Evolutionary conservation across 208 protist species (phyloP).

Genomic region (Lotmaria passim): DNA sequence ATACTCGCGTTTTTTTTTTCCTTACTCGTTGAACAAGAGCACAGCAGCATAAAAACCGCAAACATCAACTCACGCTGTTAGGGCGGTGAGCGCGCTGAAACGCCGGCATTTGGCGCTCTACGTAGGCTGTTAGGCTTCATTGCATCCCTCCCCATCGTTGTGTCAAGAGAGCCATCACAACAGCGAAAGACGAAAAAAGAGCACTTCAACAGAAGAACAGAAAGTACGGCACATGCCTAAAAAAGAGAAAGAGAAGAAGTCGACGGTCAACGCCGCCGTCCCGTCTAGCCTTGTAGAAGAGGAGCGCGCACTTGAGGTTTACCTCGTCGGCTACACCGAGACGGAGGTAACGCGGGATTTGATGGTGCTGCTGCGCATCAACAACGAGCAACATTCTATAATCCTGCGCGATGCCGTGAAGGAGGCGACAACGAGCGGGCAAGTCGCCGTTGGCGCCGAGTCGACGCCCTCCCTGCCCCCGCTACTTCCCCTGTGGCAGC

Average conservation of each 20-base stretch:
- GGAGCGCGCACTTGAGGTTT: slow-evolving; percentile 29
- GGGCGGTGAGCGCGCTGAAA: not conserved
- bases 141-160: no score
- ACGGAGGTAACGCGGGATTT: slow-evolving; percentile 9
- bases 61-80: not conserved
- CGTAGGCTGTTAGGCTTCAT: no score
- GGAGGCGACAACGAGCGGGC: slow-evolving; percentile 22
- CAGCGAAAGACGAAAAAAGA: no score
- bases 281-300: slow-evolving; percentile 22
- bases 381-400: slow-evolving; percentile 24
- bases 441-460: not conserved
- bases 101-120: not conserved
- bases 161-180: no score
- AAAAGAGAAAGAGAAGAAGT: slow-evolving; percentile 32
- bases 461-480: slow-evolving; percentile 21
- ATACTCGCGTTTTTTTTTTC: no score
- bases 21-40: no score
- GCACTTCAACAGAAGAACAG: not conserved
- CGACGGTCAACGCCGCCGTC: not conserved
- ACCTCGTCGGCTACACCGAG: slow-evolving; percentile 2
- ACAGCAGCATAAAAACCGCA: not conserved
- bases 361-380: slow-evolving; percentile 30
- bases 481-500: slow-evolving; percentile 17
- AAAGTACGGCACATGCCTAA: slow-evolving; percentile 16
- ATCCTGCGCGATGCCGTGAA: slow-evolving; percentile 14